These are phyloP conservation scores for Phytophthora melonis DNA, from an alignment of 352 stramenopile species.

Conservation along the genomic window DNA sequence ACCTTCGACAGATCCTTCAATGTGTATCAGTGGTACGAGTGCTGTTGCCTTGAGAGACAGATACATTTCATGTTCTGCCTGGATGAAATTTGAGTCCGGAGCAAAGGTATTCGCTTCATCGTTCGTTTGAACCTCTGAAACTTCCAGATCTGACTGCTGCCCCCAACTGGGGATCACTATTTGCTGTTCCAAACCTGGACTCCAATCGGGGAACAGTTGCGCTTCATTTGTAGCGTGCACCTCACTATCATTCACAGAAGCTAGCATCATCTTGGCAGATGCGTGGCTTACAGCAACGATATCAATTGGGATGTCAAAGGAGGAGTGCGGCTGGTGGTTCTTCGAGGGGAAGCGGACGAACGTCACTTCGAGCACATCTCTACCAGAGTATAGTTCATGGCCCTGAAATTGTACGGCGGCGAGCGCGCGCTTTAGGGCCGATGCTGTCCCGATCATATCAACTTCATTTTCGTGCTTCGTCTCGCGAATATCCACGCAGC, in stretches of 20 bases:
- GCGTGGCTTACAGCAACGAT: constrained; percentile 6
- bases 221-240: background rate
- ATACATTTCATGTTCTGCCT: background rate
- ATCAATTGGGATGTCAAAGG: constrained; percentile 18
- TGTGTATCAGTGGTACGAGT: background rate
- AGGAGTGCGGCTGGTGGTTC: background rate
- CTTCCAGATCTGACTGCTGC: background rate
- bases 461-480: constrained; percentile 17
- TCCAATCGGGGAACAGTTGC: background rate
- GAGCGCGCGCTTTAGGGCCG: constrained; percentile 24
- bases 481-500: constrained; percentile 35
- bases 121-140: background rate
- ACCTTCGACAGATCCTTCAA: background rate
- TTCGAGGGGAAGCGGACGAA: constrained; percentile 16
- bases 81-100: background rate
- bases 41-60: background rate
- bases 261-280: background rate
- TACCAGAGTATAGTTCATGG: constrained; percentile 15
- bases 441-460: constrained; percentile 28
- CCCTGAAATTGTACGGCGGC: constrained; percentile 21
- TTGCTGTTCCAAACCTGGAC: background rate
- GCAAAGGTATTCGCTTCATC: background rate
- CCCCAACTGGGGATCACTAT: background rate
- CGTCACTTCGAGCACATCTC: constrained; percentile 23
- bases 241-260: background rate